phyloP scores from a whole-genome alignment of 495 filamentous ascomycete species.

The Hapsidospora chrysogenum region DNA sequence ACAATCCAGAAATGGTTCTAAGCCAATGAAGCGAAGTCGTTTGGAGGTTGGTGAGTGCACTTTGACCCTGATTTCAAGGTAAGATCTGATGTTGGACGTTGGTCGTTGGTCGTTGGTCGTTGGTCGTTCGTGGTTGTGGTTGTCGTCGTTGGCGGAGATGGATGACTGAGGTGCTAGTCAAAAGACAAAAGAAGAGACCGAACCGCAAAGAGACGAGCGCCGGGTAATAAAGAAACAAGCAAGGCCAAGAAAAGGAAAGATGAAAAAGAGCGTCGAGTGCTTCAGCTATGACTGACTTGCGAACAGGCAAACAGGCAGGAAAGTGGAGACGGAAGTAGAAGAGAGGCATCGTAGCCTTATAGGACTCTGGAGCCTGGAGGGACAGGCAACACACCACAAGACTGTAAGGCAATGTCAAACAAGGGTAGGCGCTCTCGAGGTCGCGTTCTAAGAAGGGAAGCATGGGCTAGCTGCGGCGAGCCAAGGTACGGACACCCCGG shows the following conservation, averaged over 20 bases:
- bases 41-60: neutral
- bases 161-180: no score
- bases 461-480: no score
- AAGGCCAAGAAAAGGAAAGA: slow-evolving; percentile 1
- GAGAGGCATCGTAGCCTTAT: slow-evolving; percentile 21
- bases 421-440: no score
- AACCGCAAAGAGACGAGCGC: neutral
- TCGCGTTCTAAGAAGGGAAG: no score
- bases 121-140: neutral
- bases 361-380: slow-evolving; percentile 3
- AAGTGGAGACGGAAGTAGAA: slow-evolving; percentile 1
- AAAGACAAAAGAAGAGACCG: no score
- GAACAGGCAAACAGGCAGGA: slow-evolving; percentile 1
- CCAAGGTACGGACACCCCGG: no score
- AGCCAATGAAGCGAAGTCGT: no score
- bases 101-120: neutral
- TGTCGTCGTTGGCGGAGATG: neutral
- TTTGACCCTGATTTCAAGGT: no score
- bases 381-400: no score
- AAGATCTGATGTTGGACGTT: no score
- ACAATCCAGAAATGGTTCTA: no score
- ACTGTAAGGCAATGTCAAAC: no score
- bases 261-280: neutral
- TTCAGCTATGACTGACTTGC: neutral
- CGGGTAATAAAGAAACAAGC: neutral